Conservation (phyloP, 2,329 filamentous ascomycete genomes). For the Fusarium austroafricanum region DNA sequence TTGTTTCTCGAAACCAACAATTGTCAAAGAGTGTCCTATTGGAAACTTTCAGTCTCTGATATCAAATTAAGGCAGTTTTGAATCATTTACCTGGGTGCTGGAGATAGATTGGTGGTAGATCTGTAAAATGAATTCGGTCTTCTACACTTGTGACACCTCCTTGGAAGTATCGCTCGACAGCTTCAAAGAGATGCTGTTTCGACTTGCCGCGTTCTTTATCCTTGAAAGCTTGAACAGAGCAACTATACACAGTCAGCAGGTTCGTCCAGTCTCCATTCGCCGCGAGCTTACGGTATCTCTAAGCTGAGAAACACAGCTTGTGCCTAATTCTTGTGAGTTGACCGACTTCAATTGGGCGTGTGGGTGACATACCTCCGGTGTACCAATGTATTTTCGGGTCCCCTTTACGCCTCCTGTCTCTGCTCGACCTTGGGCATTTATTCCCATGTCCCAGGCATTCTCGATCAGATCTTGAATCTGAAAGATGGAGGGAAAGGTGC, state of each 20-base stretch:
- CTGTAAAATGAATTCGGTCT: slow-evolving; percentile 73
- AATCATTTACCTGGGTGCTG: slow-evolving; percentile 76
- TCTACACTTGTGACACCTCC: slow-evolving; percentile 58
- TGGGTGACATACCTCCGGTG: slow-evolving; percentile 74
- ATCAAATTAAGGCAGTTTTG: neutral
- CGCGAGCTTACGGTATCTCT: slow-evolving; percentile 68
- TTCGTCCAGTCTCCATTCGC: neutral
- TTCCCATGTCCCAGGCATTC: slow-evolving; percentile 85
- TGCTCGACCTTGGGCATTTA: slow-evolving; percentile 77
- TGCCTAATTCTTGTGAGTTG: slow-evolving; percentile 62
- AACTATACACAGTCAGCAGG: slow-evolving; percentile 55
- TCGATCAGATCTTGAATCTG: slow-evolving; percentile 89
- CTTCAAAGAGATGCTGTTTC: slow-evolving; percentile 69
- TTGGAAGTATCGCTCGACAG: slow-evolving; percentile 81
- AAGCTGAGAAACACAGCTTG: slow-evolving; percentile 81
- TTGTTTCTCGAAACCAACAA: slow-evolving; percentile 83
- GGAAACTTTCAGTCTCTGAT: neutral
- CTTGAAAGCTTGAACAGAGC: slow-evolving; percentile 71
- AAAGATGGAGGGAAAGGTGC: slow-evolving; percentile 78
- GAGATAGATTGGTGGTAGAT: slow-evolving; percentile 86
- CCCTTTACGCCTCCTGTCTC: slow-evolving; percentile 89
- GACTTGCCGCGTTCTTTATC: slow-evolving; percentile 57
- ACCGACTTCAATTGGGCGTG: neutral
- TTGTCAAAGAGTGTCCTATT: slow-evolving; percentile 86
- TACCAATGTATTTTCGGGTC: slow-evolving; percentile 97